These are phyloP conservation scores for Sporothrix variecibatus DNA, from an alignment of 2,329 filamentous ascomycete genomes.

Conservation along the genomic window DNA sequence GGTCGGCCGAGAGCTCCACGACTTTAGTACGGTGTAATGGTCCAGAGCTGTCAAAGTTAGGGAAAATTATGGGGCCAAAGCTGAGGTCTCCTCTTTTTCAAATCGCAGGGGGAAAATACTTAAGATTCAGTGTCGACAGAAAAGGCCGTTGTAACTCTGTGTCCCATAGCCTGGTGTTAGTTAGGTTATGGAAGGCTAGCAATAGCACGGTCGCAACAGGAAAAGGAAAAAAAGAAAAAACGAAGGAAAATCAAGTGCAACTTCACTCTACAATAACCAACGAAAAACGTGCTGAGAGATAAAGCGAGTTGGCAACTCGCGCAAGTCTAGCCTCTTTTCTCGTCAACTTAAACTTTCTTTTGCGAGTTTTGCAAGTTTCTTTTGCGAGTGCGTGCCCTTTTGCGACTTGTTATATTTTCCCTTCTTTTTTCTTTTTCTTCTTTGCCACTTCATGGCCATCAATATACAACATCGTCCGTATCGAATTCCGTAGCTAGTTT, in stretches of 20 bases:
- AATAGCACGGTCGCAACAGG: neutral
- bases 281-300: conserved; percentile 5
- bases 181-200: neutral
- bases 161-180: neutral
- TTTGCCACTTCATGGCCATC: neutral
- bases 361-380: neutral
- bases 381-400: neutral
- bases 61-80: neutral
- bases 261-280: neutral
- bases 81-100: neutral
- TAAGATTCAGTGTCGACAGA: neutral
- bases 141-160: neutral
- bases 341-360: neutral
- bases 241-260: too few relatives aligned
- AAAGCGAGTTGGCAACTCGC: neutral
- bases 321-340: neutral
- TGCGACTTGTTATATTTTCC: neutral
- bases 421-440: neutral
- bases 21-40: neutral
- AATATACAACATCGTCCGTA: neutral
- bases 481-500: neutral
- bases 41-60: neutral
- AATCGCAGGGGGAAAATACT: neutral
- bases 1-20: too few relatives aligned
- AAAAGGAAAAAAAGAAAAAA: neutral